These are phyloP conservation scores for Areca catechu DNA, from an alignment of 176 grass and related monocot species.

Conservation along the genomic window DNA sequence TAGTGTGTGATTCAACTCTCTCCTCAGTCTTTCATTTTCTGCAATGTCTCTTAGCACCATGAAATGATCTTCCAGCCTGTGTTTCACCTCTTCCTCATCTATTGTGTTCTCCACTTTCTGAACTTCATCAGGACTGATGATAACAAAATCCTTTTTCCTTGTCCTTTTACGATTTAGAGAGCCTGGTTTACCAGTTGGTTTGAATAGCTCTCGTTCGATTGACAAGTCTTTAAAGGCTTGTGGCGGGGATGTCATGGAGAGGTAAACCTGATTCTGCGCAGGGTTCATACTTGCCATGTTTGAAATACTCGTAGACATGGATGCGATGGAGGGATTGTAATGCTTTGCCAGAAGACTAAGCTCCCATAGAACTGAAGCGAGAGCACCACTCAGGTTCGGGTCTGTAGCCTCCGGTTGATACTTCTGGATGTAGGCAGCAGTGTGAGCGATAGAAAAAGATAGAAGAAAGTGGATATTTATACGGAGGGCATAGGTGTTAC, in stretches of 20 bases:
- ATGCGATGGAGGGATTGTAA: constrained; percentile 52
- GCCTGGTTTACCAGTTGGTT: constrained; percentile 31
- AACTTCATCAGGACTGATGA: constrained; percentile 33
- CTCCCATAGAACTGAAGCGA: constrained; percentile 91
- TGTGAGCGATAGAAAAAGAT: background rate
- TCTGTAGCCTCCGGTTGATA: constrained; percentile 80
- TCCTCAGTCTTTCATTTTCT: constrained; percentile 72
- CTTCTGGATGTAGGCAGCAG: constrained; percentile 46
- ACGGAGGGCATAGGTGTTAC: constrained; percentile 34
- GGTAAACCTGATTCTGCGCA: constrained; percentile 46
- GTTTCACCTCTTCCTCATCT: constrained; percentile 36
- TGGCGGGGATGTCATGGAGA: constrained; percentile 53
- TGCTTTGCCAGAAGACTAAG: constrained; percentile 87
- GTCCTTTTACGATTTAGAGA: constrained; percentile 49
- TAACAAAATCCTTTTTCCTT: constrained; percentile 32
- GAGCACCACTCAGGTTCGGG: constrained; percentile 85
- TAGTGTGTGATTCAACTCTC: constrained; percentile 52
- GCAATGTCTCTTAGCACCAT: constrained; percentile 41
- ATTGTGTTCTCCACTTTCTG: constrained; percentile 28
- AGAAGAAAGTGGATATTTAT: background rate
- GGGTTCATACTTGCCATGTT: constrained; percentile 72
- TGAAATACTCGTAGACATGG: constrained; percentile 55
- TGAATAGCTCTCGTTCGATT: constrained; percentile 41
- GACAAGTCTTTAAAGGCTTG: constrained; percentile 73
- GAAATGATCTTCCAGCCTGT: constrained; percentile 68